Percentiles rank a stretch among this genome's conserved stretches.
These are phyloP conservation scores for Cicer judaicum DNA, from an alignment of 306 rosid species.

Conservation along the genomic window DNA sequence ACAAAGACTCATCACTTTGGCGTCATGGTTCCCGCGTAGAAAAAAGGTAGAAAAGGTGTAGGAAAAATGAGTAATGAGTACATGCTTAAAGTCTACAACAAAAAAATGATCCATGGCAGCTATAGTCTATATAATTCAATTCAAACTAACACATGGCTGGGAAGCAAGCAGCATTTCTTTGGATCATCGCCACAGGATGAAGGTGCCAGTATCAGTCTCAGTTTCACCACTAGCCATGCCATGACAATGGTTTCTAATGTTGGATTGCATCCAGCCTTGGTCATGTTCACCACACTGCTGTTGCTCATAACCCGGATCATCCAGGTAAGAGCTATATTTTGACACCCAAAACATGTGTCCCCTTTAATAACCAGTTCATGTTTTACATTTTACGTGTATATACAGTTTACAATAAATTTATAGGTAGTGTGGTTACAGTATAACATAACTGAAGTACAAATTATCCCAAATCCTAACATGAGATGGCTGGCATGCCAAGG, in stretches of 20 bases:
- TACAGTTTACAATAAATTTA: constrained; percentile 56
- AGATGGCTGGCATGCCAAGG: constrained; percentile 44
- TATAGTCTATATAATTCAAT: constrained; percentile 1
- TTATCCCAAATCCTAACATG: constrained; percentile 52
- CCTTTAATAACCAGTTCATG: constrained; percentile 63
- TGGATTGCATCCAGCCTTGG: constrained; percentile 44
- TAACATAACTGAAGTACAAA: constrained; percentile 55
- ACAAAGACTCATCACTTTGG: constrained; percentile 38
- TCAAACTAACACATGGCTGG: constrained; percentile 1
- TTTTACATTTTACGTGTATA: constrained; percentile 74
- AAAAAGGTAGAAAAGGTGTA: background rate
- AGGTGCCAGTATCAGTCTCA: constrained; percentile 35
- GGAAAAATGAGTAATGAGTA: constrained; percentile 33
- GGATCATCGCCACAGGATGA: constrained; percentile 19
- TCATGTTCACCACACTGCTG: constrained; percentile 35
- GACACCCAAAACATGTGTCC: constrained; percentile 58
- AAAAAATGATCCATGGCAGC: constrained; percentile 31
- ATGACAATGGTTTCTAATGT: constrained; percentile 33
- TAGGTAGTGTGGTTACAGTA: constrained; percentile 62
- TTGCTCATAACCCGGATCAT: constrained; percentile 46
- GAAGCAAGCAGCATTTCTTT: constrained; percentile 43
- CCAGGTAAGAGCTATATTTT: constrained; percentile 46
- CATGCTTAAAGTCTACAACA: constrained; percentile 43
- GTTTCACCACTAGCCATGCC: constrained; percentile 48
- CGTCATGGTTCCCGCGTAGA: constrained; percentile 43